phyloP scores from a whole-genome alignment of 108 stramenopile genomes.

The Pseudonitzschia multiseries region DNA sequence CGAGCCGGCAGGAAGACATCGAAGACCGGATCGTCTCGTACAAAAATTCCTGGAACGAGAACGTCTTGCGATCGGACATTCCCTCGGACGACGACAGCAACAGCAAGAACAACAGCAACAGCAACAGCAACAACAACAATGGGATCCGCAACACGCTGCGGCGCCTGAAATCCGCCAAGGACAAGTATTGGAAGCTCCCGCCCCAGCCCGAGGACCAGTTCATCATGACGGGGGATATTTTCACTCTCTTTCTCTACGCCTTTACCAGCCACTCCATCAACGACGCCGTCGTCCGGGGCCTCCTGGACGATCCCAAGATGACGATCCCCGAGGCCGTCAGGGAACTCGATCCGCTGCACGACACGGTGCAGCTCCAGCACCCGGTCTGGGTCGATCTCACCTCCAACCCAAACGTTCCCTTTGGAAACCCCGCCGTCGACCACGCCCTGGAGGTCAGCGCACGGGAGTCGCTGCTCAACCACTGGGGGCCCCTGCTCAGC shows the following conservation, averaged over 20 bases:
- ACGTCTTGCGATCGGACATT: background rate
- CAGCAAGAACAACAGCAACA: background rate
- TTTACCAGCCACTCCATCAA: conserved; percentile 69
- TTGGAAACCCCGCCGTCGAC: conserved; percentile 16
- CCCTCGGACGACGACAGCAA: background rate
- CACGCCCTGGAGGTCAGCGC: conserved; percentile 32
- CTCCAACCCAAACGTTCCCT: conserved; percentile 12
- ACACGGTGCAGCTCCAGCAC: conserved; percentile 21
- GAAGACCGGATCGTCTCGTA: background rate
- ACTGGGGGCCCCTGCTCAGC: conserved; percentile 63
- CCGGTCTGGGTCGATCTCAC: conserved; percentile 67
- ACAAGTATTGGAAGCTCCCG: conserved; percentile 30
- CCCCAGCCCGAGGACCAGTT: conserved; percentile 78
- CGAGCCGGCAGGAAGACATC: background rate
- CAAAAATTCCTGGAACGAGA: background rate
- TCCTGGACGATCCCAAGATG: conserved; percentile 7
- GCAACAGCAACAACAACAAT: no score
- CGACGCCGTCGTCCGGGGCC: conserved; percentile 33
- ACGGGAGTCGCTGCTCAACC: conserved; percentile 27
- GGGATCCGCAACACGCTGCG: no score
- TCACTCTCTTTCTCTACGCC: conserved; percentile 72
- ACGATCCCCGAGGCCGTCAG: conserved; percentile 23
- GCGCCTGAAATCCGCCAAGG: background rate
- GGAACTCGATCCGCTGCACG: conserved; percentile 15
- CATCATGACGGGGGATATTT: conserved; percentile 69